Base-by-base conservation (phyloP, 108 stramenopile species). In the Cyclotella distinguenda region DNA sequence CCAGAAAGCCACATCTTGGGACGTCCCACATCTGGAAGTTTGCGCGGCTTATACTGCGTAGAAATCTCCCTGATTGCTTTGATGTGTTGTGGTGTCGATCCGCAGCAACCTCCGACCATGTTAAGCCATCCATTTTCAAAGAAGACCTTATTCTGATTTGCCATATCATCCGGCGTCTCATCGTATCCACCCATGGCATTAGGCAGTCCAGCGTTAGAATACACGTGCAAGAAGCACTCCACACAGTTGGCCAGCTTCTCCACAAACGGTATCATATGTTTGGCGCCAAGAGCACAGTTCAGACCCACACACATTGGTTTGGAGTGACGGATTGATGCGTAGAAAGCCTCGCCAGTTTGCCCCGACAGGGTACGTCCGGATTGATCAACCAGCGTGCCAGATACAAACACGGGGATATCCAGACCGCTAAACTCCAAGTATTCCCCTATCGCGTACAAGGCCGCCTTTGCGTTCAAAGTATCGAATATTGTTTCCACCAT, bases 131-230 rank as follows among this genome's bases (percentile, higher is more conserved):
- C 80, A 55, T 96, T 94, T 82, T 91, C 79, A 66, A 93, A 95
- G 82, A 98, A 98, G 12, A 91, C 84, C 50, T 83, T 78, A 81
- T 97, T 96, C 68, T 90, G 67, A 19, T 66, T 50, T 11, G 96
- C 67, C 98, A 97, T 98, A 56, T 92, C 87, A 32, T 64, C 90
- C 0, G 98, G 98, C 6, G 94, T 97, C 32, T 97, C 96, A 78
- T 98, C 98, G 71, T 99, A 99, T 12, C 96, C 98, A 15, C 97
- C 98, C 98, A 99, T 99, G 34, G 96, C 96, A 78, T 99, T 99
- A 8, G 98, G 98, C 51, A 99, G 88, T 54, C 98, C 98, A 32
- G 98, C 98, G 74, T 99, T 99, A 34, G 95, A 91, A 83, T 99
- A 99, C 25, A 96, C 95, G 67, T 96, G 96, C 46, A 99, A 82